These are phyloP conservation scores for Calocera cornea DNA, from an alignment of 768 basidiomycete species.

Conservation along the genomic window DNA sequence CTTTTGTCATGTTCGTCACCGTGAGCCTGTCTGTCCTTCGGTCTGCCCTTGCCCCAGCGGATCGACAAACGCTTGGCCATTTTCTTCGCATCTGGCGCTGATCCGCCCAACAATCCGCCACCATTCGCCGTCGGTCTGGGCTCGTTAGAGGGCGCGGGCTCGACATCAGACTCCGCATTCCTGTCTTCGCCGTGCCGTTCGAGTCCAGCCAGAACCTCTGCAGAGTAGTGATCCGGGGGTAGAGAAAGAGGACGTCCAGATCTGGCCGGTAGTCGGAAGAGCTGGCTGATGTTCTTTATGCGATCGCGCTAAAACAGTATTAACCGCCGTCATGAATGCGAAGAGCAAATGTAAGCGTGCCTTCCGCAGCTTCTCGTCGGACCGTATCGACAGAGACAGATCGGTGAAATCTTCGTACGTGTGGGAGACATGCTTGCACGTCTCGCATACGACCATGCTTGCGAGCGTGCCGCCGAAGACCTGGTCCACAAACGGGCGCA, in stretches of 20 bases:
- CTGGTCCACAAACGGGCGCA: conserved; percentile 71
- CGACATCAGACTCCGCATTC: not conserved
- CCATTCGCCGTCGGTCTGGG: not conserved
- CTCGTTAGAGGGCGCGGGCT: not conserved
- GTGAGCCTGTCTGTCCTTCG: not conserved
- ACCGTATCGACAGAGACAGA: conserved; percentile 76
- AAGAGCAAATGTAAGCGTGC: conserved; percentile 14
- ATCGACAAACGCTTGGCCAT: not conserved
- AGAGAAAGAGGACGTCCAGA: not conserved
- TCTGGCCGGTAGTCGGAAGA: not conserved
- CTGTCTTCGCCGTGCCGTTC: not conserved
- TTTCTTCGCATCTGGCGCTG: not conserved
- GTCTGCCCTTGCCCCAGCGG: not conserved
- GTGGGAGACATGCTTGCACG: conserved; percentile 85
- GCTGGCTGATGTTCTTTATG: conserved; percentile 1
- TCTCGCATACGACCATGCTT: conserved; percentile 85
- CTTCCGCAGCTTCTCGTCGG: conserved; percentile 63
- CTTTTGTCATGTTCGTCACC: not conserved
- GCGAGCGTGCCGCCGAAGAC: conserved; percentile 81
- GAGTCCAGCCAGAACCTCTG: not conserved
- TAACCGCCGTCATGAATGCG: not conserved
- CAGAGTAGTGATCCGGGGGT: not conserved
- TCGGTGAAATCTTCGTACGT: conserved; percentile 92
- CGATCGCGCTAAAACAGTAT: not conserved
- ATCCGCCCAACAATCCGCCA: not conserved